These are phyloP conservation scores for Teunomyces cretensis DNA, from an alignment of 805 yeast genomes.

Conservation along the genomic window DNA sequence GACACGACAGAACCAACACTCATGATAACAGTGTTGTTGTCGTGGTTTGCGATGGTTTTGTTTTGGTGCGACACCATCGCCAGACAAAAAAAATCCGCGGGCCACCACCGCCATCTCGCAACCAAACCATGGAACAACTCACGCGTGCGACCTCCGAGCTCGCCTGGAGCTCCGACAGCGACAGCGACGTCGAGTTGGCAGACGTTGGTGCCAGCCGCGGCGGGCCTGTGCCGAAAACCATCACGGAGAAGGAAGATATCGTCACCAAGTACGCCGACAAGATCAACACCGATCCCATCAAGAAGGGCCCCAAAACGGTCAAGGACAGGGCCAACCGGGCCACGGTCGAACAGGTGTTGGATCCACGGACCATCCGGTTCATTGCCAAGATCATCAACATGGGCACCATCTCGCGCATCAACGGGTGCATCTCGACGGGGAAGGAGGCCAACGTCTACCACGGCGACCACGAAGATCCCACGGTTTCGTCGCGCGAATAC, in stretches of 20 bases:
- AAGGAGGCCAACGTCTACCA: slow-evolving; percentile 97
- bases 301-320: slow-evolving; percentile 57
- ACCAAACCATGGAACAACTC: not conserved
- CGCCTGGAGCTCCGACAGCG: slow-evolving; percentile 1
- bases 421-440: slow-evolving; percentile 95
- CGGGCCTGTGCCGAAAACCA: slow-evolving; percentile 17
- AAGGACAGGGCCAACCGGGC: slow-evolving; percentile 92
- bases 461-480: slow-evolving; percentile 59
- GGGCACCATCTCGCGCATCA: slow-evolving; percentile 79
- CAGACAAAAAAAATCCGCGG: not conserved
- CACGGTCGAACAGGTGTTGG: slow-evolving; percentile 94
- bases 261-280: slow-evolving; percentile 62
- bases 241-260: slow-evolving; percentile 44
- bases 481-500: slow-evolving; percentile 39
- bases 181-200: not conserved
- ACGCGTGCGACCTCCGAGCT: not conserved
- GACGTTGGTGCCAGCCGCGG: not conserved
- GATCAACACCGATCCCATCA: slow-evolving; percentile 62
- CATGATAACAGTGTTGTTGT: no score
- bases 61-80: not conserved
- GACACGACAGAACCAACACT: not conserved
- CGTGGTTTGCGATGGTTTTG: not conserved
- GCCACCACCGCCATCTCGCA: not conserved
- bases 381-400: slow-evolving; percentile 77
- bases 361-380: slow-evolving; percentile 88